Conservation (phyloP, 2,329 filamentous ascomycete genomes). For the Colletotrichum sp. region DNA sequence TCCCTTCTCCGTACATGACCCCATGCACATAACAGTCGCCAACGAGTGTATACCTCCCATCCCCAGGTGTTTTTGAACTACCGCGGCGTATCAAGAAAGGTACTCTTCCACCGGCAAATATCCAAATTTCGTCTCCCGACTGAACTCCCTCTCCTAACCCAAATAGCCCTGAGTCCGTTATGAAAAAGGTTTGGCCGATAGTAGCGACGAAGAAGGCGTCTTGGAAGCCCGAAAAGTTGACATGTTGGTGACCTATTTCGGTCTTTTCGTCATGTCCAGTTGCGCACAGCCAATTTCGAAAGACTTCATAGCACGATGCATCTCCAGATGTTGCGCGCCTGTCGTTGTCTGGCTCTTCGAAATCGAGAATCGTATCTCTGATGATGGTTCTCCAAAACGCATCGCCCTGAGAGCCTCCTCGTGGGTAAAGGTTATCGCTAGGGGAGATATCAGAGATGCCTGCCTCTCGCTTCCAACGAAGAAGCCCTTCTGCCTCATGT, state of each 20-base stretch:
- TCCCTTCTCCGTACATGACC: not conserved
- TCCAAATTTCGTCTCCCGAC: not conserved
- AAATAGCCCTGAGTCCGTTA: not conserved
- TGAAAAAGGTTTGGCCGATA: not conserved
- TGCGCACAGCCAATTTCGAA: not conserved
- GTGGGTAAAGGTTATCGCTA: not conserved
- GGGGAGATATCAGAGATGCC: not conserved
- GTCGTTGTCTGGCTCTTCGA: not conserved
- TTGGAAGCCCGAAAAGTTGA: not conserved
- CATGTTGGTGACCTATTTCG: not conserved
- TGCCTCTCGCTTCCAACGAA: not conserved
- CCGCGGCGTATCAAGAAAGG: not conserved
- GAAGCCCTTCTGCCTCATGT: not conserved
- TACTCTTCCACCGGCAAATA: not conserved
- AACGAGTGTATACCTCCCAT: not conserved
- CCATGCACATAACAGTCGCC: not conserved
- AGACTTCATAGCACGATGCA: not conserved
- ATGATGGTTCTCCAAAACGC: not conserved
- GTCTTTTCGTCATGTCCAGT: not conserved
- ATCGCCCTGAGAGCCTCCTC: not conserved
- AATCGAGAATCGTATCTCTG: not conserved
- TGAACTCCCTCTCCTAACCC: not conserved
- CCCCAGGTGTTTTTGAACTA: not conserved
- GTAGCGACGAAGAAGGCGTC: not conserved
- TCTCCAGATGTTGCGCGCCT: not conserved